These are phyloP conservation scores for Mucor mucedo DNA, from an alignment of 371 early-diverging fungal species.

Conservation along the genomic window DNA sequence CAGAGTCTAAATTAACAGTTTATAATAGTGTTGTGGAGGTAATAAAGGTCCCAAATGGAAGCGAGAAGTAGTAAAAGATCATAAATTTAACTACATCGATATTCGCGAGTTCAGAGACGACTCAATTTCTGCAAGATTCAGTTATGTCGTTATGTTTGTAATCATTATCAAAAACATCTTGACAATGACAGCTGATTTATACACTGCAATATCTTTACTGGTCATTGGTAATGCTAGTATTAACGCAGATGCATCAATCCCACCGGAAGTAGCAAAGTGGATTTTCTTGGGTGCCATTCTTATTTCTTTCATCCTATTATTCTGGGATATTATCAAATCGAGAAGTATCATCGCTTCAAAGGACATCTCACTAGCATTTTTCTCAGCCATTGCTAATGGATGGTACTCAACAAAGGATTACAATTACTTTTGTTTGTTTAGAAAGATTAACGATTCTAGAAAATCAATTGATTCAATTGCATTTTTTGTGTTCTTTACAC, in stretches of 20 bases:
- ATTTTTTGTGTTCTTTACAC: constrained; percentile 87
- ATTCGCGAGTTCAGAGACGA: constrained; percentile 78
- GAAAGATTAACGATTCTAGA: constrained; percentile 71
- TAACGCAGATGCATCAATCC: constrained; percentile 58
- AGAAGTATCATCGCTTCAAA: constrained; percentile 63
- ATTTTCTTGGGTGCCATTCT: constrained; percentile 77
- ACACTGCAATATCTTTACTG: constrained; percentile 19
- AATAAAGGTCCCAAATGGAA: constrained; percentile 70
- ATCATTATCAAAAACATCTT: constrained; percentile 49
- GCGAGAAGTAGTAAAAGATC: constrained; percentile 82
- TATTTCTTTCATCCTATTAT: constrained; percentile 72
- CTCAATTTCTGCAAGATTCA: constrained; percentile 48
- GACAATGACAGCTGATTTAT: constrained; percentile 12
- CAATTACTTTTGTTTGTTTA: constrained; percentile 86
- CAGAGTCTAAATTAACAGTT: not conserved
- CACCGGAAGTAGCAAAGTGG: constrained; percentile 53
- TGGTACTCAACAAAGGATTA: constrained; percentile 67
- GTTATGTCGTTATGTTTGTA: constrained; percentile 73
- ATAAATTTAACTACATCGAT: constrained; percentile 91
- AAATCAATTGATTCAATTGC: constrained; percentile 74
- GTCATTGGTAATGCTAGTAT: constrained; percentile 58
- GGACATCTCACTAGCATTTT: constrained; percentile 85
- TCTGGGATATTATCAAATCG: constrained; percentile 81
- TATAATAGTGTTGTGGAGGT: constrained; percentile 20
- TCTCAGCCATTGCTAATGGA: constrained; percentile 77